A percentile compares a stretch with the other conserved stretches of the same genome.
Conservation (phyloP, 2,329 filamentous ascomycete species). For the Esteya vermicola region DNA sequence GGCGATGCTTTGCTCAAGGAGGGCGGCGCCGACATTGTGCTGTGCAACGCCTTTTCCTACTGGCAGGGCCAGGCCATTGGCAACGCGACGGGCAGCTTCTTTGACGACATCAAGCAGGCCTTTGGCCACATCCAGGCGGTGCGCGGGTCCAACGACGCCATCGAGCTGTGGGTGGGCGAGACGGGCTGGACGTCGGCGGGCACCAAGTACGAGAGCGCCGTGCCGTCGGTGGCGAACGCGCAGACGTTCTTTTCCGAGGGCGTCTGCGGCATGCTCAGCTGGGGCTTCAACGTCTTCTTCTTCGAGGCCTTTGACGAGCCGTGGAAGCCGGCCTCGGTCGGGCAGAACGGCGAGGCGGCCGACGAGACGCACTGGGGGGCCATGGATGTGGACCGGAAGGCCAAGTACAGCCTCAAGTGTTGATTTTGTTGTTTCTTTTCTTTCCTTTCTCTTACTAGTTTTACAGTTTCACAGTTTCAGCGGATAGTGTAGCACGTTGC, state of each 20-base stretch:
- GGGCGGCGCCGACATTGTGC: constrained; percentile 6
- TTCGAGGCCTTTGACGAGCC: constrained; percentile 9
- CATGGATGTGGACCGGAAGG: constrained; percentile 7
- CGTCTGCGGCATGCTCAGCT: constrained; percentile 6
- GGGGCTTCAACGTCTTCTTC: constrained; percentile 7
- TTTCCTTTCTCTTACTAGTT: neutral
- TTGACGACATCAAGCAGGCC: constrained; percentile 6
- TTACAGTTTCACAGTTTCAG: too few relatives aligned
- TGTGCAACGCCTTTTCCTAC: constrained; percentile 9
- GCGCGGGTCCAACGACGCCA: constrained; percentile 1
- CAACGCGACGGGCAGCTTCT: constrained; percentile 5
- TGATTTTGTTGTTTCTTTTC: neutral
- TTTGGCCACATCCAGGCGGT: constrained; percentile 5
- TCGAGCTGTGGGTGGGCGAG: constrained; percentile 8
- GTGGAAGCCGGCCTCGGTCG: constrained; percentile 4
- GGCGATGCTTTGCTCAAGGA: constrained; percentile 3
- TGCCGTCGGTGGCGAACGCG: constrained; percentile 3
- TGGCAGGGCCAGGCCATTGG: constrained; percentile 6
- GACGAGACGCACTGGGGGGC: constrained; percentile 9
- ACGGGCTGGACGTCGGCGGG: constrained; percentile 6
- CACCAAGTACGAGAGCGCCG: constrained; percentile 3
- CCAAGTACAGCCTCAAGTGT: constrained; percentile 6
- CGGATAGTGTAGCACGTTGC: too few relatives aligned
- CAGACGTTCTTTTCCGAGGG: constrained; percentile 3
- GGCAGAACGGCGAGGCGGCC: constrained; percentile 4